Percentiles rank a stretch among this genome's conserved stretches.
Evolutionary conservation across 306 rosid genomes (phyloP).

Genomic region (Alnus rubra): DNA sequence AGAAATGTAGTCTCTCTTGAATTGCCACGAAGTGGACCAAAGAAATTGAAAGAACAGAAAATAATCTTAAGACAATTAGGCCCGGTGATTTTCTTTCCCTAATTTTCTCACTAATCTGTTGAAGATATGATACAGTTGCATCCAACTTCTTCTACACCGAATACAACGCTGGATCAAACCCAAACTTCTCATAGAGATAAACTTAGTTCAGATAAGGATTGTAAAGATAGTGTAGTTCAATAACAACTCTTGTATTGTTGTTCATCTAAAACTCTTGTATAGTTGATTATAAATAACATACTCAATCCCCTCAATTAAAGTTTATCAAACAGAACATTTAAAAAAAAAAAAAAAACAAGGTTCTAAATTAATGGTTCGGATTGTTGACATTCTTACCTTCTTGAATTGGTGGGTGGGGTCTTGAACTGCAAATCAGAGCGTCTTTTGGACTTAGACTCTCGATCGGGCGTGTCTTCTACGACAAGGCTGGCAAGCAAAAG

Average conservation of each 20-base stretch:
- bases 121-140: too few relatives aligned
- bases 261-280: too few relatives aligned
- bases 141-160: too few relatives aligned
- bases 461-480: constrained; percentile 83
- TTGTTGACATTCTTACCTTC: constrained; percentile 47
- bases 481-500: constrained; percentile 66
- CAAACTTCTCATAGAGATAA: too few relatives aligned
- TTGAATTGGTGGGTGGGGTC: constrained; percentile 66
- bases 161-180: too few relatives aligned
- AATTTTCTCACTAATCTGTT: background rate
- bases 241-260: too few relatives aligned
- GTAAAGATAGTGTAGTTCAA: too few relatives aligned
- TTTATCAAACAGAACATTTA: background rate
- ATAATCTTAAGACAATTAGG: background rate
- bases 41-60: background rate
- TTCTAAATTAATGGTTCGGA: background rate
- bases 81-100: background rate
- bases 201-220: too few relatives aligned
- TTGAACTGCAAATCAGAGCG: constrained; percentile 49
- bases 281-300: too few relatives aligned
- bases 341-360: background rate
- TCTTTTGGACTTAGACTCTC: constrained; percentile 51
- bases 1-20: background rate
- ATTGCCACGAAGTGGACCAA: constrained; percentile 1
- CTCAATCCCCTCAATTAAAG: too few relatives aligned